Conservation (phyloP, 495 filamentous ascomycete genomes). For the Tuber melanosporum region DNA sequence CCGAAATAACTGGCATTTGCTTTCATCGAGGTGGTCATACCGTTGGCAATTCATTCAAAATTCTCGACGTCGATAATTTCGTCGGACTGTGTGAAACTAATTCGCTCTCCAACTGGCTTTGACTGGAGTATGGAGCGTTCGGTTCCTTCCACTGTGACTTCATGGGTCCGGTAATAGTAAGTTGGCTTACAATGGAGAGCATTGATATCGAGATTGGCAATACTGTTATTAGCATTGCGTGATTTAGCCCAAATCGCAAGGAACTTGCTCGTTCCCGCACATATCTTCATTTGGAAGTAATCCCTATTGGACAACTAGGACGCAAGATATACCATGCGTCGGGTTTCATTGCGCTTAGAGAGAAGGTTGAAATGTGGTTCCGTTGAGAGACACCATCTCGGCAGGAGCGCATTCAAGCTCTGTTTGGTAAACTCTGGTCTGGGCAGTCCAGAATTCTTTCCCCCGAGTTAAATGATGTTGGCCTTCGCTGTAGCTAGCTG, state of each 20-base stretch:
- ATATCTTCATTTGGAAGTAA: too few relatives aligned
- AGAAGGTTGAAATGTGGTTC: neutral
- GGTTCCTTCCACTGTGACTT: constrained; percentile 37
- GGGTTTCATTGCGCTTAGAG: too few relatives aligned
- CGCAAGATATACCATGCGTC: too few relatives aligned
- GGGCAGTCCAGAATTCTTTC: constrained; percentile 39
- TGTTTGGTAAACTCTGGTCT: constrained; percentile 41
- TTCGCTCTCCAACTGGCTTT: constrained; percentile 16
- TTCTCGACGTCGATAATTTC: constrained; percentile 42
- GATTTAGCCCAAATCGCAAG: neutral
- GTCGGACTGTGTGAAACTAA: constrained; percentile 24
- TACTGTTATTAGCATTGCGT: neutral
- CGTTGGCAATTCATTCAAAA: constrained; percentile 42
- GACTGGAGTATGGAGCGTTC: neutral
- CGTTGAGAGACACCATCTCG: neutral
- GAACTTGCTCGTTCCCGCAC: neutral
- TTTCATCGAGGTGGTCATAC: neutral
- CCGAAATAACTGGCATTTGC: too few relatives aligned
- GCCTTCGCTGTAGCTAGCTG: neutral
- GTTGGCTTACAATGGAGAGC: constrained; percentile 44
- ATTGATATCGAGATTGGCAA: constrained; percentile 30
- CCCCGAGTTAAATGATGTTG: neutral
- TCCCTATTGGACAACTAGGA: fast-evolving
- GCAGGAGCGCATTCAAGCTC: constrained; percentile 44
- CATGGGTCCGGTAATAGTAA: constrained; percentile 43